These are phyloP conservation scores for Sclerotinia minor DNA, from an alignment of 2,329 filamentous ascomycete genomes.

Conservation along the genomic window DNA sequence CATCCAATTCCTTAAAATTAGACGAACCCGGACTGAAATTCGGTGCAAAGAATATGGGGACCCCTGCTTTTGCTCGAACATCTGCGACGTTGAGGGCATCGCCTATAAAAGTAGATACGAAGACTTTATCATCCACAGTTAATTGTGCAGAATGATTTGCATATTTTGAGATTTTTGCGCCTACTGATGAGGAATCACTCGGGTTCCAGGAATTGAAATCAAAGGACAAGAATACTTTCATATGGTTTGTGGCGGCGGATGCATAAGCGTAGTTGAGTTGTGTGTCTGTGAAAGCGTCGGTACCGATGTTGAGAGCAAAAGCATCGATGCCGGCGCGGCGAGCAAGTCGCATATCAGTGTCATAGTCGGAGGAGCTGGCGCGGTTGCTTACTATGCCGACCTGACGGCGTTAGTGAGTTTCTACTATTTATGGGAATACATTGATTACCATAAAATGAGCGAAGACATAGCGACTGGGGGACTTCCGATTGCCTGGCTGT, in stretches of 20 bases:
- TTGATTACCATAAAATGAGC: slow-evolving; percentile 31
- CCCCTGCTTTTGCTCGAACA: slow-evolving; percentile 42
- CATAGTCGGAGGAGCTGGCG: slow-evolving; percentile 27
- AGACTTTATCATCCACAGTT: slow-evolving; percentile 39
- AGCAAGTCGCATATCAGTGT: slow-evolving; percentile 31
- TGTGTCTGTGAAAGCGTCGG: slow-evolving; percentile 37
- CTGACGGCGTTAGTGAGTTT: slow-evolving; percentile 10
- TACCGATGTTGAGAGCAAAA: slow-evolving; percentile 42
- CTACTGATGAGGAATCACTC: slow-evolving; percentile 29
- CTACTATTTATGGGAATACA: not conserved
- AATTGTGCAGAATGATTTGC: slow-evolving; percentile 42
- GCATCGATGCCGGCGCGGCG: slow-evolving; percentile 42
- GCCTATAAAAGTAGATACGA: slow-evolving; percentile 53
- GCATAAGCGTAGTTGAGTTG: slow-evolving; percentile 40
- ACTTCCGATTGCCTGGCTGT: not conserved
- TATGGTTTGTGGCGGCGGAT: slow-evolving; percentile 34
- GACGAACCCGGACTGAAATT: slow-evolving; percentile 3
- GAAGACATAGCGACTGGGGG: slow-evolving; percentile 27
- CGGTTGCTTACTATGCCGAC: slow-evolving; percentile 31
- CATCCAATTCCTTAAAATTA: slow-evolving; percentile 16
- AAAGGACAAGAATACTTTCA: slow-evolving; percentile 43
- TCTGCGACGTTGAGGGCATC: slow-evolving; percentile 46
- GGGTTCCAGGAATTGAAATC: slow-evolving; percentile 35
- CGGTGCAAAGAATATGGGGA: slow-evolving; percentile 27
- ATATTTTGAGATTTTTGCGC: slow-evolving; percentile 37